phyloP scores from a whole-genome alignment of 495 filamentous ascomycete species.

The Penicillium ochrochloron region DNA sequence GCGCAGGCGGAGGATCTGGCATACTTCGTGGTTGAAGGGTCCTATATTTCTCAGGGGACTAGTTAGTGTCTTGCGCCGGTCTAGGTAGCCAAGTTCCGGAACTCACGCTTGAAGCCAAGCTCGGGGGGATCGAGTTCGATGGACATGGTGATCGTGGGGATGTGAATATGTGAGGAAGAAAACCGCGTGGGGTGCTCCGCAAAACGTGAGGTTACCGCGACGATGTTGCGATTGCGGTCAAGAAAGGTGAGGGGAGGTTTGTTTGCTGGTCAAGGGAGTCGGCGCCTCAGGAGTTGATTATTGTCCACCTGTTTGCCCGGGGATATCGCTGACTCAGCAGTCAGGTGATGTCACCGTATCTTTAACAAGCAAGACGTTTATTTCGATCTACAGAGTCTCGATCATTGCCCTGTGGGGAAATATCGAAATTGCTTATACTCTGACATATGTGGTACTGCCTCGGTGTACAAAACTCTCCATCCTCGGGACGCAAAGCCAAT shows the following conservation, averaged over 20 bases:
- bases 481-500: conserved; percentile 10
- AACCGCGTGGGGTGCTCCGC: neutral
- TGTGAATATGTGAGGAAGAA: conserved; percentile 4
- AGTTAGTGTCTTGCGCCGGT: conserved; percentile 22
- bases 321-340: conserved; percentile 32
- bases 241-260: conserved; percentile 21
- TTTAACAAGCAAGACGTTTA: conserved; percentile 1
- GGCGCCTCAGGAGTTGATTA: conserved; percentile 35
- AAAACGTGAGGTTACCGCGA: conserved; percentile 17
- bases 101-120: conserved; percentile 89
- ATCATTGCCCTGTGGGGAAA: neutral
- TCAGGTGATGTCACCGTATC: conserved; percentile 34
- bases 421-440: neutral
- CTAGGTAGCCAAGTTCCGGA: conserved; percentile 15
- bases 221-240: conserved; percentile 22
- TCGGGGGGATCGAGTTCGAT: conserved; percentile 90
- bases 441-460: conserved; percentile 7
- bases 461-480: conserved; percentile 2
- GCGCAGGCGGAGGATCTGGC: conserved; percentile 76
- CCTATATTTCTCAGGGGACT: conserved; percentile 56
- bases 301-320: conserved; percentile 23
- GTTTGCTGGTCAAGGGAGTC: conserved; percentile 20
- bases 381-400: neutral
- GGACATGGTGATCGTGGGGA: conserved; percentile 68
- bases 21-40: conserved; percentile 89